phyloP scores from a whole-genome alignment of 2,329 filamentous ascomycete species.

The Fulvia fulva region DNA sequence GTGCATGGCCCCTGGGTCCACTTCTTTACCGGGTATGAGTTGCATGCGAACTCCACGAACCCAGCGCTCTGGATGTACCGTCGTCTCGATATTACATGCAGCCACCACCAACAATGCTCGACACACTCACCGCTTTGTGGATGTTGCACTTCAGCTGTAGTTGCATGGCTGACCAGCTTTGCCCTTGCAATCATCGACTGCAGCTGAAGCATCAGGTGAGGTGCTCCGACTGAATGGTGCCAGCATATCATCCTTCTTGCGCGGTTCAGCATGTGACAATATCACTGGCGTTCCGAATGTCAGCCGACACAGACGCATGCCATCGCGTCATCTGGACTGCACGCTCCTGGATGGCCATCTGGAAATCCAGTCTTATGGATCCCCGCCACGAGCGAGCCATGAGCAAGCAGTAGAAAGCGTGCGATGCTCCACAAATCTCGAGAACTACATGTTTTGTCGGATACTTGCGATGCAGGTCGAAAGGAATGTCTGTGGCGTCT shows the following conservation, averaged over 20 bases:
- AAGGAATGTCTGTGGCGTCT: conserved; percentile 17
- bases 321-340: background rate
- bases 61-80: background rate
- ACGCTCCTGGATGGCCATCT: background rate
- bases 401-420: too few relatives aligned
- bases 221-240: background rate
- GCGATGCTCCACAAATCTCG: too few relatives aligned
- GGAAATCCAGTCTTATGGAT: too few relatives aligned
- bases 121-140: background rate
- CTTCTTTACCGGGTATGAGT: conserved; percentile 1
- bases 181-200: conserved; percentile 1
- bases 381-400: too few relatives aligned
- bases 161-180: conserved; percentile 4
- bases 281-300: background rate
- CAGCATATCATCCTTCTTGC: background rate
- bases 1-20: background rate
- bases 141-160: background rate
- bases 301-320: background rate
- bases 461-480: conserved; percentile 3
- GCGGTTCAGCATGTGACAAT: background rate
- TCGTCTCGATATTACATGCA: conserved; percentile 3
- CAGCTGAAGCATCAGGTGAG: conserved; percentile 2
- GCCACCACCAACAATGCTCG: background rate
- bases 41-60: background rate
- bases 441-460: background rate